phyloP scores from a whole-genome alignment of 768 basidiomycete genomes.

The Hemileccinum rubropunctum region DNA sequence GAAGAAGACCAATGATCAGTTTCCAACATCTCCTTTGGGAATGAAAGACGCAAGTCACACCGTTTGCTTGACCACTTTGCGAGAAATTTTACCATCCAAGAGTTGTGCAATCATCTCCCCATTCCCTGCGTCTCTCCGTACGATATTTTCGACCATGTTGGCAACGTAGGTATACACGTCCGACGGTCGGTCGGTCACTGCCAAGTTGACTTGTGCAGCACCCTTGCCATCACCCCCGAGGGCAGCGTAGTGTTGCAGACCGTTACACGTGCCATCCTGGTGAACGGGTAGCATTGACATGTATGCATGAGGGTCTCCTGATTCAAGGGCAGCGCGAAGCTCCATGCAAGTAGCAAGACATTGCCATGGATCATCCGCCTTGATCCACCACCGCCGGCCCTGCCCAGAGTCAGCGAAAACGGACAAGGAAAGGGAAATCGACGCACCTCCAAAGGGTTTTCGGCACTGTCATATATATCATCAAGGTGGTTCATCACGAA shows the following conservation, averaged over 20 bases:
- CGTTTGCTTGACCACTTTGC: constrained; percentile 98
- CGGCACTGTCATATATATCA: constrained; percentile 79
- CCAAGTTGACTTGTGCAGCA: constrained; percentile 90
- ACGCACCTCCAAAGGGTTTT: constrained; percentile 71
- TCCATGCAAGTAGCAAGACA: constrained; percentile 93
- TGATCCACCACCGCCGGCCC: constrained; percentile 85
- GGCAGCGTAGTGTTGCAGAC: constrained; percentile 97
- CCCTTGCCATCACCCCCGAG: constrained; percentile 90
- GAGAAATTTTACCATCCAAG: constrained; percentile 72
- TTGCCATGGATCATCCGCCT: constrained; percentile 97
- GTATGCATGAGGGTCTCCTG: constrained; percentile 55
- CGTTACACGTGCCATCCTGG: constrained; percentile 98
- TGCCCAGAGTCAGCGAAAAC: constrained; percentile 24
- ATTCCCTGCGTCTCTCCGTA: constrained; percentile 53
- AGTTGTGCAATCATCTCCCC: constrained; percentile 55
- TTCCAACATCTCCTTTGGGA: background rate
- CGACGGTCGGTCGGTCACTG: constrained; percentile 78
- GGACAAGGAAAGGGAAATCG: background rate
- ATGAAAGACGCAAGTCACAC: constrained; percentile 35
- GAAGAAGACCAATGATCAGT: background rate
- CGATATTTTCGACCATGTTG: constrained; percentile 70
- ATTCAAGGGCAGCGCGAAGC: constrained; percentile 74
- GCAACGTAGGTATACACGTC: constrained; percentile 96
- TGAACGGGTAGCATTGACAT: constrained; percentile 83
- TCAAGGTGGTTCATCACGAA: constrained; percentile 73